These are phyloP conservation scores for Diplodia mutila DNA, from an alignment of 2,329 filamentous ascomycete species.

Conservation along the genomic window DNA sequence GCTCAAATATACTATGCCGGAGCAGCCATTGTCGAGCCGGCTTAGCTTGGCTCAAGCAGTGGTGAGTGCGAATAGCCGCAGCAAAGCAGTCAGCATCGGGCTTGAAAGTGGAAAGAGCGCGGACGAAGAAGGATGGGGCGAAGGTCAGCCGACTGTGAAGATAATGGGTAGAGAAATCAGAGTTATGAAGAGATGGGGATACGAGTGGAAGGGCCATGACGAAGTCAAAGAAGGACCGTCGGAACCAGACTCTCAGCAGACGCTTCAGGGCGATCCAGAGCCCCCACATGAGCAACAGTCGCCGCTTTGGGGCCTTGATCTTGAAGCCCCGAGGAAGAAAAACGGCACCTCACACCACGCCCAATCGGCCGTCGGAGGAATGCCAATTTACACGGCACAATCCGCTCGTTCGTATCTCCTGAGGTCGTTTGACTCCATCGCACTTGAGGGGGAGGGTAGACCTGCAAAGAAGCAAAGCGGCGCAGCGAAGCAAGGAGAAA, in stretches of 20 bases:
- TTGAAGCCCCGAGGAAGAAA: constrained; percentile 58
- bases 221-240: constrained; percentile 18
- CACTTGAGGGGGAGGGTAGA: constrained; percentile 25
- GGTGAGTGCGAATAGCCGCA: constrained; percentile 77
- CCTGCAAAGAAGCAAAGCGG: constrained; percentile 58
- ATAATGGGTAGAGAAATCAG: constrained; percentile 75
- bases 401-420: constrained; percentile 64
- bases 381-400: constrained; percentile 77
- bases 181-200: constrained; percentile 78
- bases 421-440: constrained; percentile 55
- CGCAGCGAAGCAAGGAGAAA: constrained; percentile 61
- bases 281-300: constrained; percentile 43
- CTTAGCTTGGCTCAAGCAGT: constrained; percentile 83
- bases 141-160: constrained; percentile 73
- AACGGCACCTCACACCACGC: constrained; percentile 38
- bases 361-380: constrained; percentile 42
- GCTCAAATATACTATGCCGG: constrained; percentile 79
- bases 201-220: constrained; percentile 55
- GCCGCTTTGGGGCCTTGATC: constrained; percentile 62
- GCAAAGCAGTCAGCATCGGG: constrained; percentile 75
- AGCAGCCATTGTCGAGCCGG: constrained; percentile 81
- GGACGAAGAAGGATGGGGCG: constrained; percentile 72
- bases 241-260: constrained; percentile 34
- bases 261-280: constrained; percentile 27
- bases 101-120: constrained; percentile 67